Conservation (phyloP, 495 filamentous ascomycete genomes). For the Tricharina praecox region DNA sequence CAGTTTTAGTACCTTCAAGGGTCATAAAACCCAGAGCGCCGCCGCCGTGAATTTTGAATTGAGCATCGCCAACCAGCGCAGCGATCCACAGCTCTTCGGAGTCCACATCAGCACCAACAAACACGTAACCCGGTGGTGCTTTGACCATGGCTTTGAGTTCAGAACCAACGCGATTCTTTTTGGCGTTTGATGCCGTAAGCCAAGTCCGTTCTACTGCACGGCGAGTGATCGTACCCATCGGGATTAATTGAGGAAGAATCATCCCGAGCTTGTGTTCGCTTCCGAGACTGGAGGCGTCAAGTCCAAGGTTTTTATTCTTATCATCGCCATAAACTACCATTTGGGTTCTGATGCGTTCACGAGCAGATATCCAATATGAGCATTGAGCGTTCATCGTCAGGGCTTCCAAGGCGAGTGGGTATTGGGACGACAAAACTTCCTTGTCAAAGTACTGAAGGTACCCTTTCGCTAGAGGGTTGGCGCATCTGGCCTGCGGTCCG, state of each 20-base stretch:
- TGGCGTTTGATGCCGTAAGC: conserved; percentile 95
- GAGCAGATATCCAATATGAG: conserved; percentile 94
- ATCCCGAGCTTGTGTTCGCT: conserved; percentile 38
- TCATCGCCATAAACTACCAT: conserved; percentile 78
- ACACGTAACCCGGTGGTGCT: conserved; percentile 74
- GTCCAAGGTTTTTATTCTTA: conserved; percentile 14
- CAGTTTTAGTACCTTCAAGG: conserved; percentile 81
- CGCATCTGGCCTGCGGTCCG: conserved; percentile 68
- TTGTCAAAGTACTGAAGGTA: conserved; percentile 86
- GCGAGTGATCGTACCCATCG: conserved; percentile 97
- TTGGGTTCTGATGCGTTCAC: conserved; percentile 80
- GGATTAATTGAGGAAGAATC: conserved; percentile 96
- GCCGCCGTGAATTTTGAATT: conserved; percentile 84
- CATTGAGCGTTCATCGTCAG: conserved; percentile 96
- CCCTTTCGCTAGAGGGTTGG: conserved; percentile 71
- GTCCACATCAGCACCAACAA: conserved; percentile 95
- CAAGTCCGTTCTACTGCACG: conserved; percentile 95
- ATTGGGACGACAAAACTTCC: conserved; percentile 70
- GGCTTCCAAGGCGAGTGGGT: conserved; percentile 75
- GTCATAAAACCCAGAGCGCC: conserved; percentile 99
- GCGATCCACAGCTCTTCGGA: conserved; percentile 99
- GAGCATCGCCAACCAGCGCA: conserved; percentile 81
- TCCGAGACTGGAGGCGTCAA: neutral
- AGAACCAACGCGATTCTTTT: conserved; percentile 83
- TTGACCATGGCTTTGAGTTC: conserved; percentile 95